Conservation (phyloP, 148 eudicot genomes). For the Drosera capensis region DNA sequence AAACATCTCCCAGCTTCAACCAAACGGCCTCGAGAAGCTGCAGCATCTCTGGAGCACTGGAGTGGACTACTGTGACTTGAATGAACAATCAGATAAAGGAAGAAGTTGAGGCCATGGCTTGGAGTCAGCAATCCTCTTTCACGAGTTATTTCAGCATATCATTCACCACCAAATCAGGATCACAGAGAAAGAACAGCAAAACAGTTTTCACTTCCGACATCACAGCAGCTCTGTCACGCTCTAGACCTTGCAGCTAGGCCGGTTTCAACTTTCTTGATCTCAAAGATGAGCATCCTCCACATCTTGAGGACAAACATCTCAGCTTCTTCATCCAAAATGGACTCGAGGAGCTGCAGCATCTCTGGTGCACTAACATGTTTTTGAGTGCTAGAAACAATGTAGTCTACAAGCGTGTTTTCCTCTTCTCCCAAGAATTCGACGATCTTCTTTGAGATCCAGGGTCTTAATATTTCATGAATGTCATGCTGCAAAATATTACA, state of each 20-base stretch:
- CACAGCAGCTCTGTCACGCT: slow-evolving; percentile 27
- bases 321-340: slow-evolving; percentile 86
- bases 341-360: slow-evolving; percentile 70
- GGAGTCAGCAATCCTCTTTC: too few species aligned
- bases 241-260: slow-evolving; percentile 46
- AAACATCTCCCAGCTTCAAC: too few species aligned
- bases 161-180: too few species aligned
- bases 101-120: too few species aligned
- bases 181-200: too few species aligned
- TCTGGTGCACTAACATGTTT: slow-evolving; percentile 61
- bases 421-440: slow-evolving; percentile 86
- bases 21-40: too few species aligned
- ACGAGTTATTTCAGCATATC: too few species aligned
- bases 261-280: slow-evolving; percentile 72
- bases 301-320: slow-evolving; percentile 98
- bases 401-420: slow-evolving; percentile 71
- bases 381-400: slow-evolving; percentile 60
- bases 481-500: slow-evolving; percentile 38
- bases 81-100: too few species aligned
- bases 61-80: too few species aligned
- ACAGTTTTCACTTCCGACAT: too few species aligned
- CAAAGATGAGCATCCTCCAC: slow-evolving; percentile 99
- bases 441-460: slow-evolving; percentile 96
- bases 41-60: too few species aligned
- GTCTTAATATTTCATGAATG: slow-evolving; percentile 79